These are phyloP conservation scores for Porphyrellus cyaneotinctus DNA, from an alignment of 768 basidiomycete genomes.

Conservation along the genomic window DNA sequence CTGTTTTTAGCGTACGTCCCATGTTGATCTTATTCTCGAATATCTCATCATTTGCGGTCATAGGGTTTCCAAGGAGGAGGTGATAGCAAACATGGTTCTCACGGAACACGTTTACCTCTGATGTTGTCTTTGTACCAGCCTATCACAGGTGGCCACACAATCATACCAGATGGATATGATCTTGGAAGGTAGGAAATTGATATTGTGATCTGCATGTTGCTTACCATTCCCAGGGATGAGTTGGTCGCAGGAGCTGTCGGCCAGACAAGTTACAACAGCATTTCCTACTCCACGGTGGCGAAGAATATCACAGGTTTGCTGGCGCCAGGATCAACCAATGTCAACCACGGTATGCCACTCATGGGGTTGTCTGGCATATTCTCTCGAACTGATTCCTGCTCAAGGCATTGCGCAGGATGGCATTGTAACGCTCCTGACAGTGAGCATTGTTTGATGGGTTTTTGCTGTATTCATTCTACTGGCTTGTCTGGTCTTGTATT, in stretches of 20 bases:
- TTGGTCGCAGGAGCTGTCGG: slow-evolving; percentile 40
- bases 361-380: not conserved
- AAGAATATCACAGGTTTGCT: slow-evolving; percentile 51
- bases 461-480: not conserved
- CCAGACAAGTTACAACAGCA: slow-evolving; percentile 37
- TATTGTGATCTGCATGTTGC: not conserved
- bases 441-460: slow-evolving; percentile 36
- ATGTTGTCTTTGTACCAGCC: slow-evolving; percentile 17
- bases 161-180: slow-evolving; percentile 46
- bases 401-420: slow-evolving; percentile 60
- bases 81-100: not conserved
- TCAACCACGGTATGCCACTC: slow-evolving; percentile 44
- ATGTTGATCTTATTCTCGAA: not conserved
- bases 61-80: slow-evolving; percentile 47
- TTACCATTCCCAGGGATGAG: slow-evolving; percentile 26
- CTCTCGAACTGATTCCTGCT: not conserved
- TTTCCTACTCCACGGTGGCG: slow-evolving; percentile 46
- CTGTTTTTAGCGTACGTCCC: slow-evolving; percentile 48
- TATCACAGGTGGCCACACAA: slow-evolving; percentile 34
- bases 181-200: slow-evolving; percentile 34
- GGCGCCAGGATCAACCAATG: slow-evolving; percentile 44
- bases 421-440: slow-evolving; percentile 49
- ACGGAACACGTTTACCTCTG: not conserved
- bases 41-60: not conserved
- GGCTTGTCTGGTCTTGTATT: not conserved